Conservation (phyloP, 75 land plant genomes). For the Cunninghamia lanceolata region DNA sequence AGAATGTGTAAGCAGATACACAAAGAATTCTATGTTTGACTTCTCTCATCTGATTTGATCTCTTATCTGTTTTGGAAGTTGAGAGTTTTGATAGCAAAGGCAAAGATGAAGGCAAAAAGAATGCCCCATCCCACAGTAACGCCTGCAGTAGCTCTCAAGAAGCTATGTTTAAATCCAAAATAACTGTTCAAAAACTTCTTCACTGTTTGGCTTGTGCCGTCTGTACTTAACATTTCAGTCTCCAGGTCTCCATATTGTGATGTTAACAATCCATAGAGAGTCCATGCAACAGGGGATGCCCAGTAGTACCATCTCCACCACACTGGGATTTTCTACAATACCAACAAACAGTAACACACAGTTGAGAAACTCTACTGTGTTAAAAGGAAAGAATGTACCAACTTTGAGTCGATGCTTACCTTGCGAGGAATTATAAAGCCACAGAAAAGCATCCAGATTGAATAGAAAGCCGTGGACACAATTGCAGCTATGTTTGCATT, state of each 20-base stretch:
- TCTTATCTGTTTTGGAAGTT: constrained; percentile 51
- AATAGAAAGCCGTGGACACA: constrained; percentile 60
- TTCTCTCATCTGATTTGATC: background rate
- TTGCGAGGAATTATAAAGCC: constrained; percentile 39
- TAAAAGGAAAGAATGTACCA: background rate
- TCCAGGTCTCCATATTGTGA: constrained; percentile 61
- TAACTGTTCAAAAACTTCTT: constrained; percentile 22
- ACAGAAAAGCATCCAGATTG: constrained; percentile 40
- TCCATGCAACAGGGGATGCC: constrained; percentile 70
- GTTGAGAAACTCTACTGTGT: background rate
- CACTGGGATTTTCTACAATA: constrained; percentile 36
- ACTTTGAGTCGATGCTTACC: constrained; percentile 14
- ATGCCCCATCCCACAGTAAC: constrained; percentile 45
- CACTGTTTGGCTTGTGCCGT: constrained; percentile 20
- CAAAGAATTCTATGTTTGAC: no score
- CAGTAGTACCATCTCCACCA: constrained; percentile 87
- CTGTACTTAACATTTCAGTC: background rate
- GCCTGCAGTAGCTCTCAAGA: constrained; percentile 40
- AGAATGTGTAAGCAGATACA: no score
- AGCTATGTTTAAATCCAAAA: constrained; percentile 67
- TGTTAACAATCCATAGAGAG: constrained; percentile 55
- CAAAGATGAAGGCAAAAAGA: constrained; percentile 58
- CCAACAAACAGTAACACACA: constrained; percentile 12
- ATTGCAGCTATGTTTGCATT: constrained; percentile 45
- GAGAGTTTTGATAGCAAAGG: constrained; percentile 53